phyloP scores from a whole-genome alignment of 352 stramenopile genomes.

The Aphanomyces stellatus region DNA sequence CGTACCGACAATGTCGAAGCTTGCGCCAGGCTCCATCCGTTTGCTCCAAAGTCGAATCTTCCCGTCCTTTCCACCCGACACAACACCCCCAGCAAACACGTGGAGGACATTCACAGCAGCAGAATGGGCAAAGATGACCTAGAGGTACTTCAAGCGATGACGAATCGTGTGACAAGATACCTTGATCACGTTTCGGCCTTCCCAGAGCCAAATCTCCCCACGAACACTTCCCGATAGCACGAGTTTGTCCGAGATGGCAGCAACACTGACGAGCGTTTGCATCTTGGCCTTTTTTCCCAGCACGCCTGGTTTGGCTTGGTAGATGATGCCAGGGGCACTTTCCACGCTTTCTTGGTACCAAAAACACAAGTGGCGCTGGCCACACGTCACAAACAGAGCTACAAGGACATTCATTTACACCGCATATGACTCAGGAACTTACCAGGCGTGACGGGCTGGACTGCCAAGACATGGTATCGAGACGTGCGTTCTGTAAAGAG shows the following conservation, averaged over 20 bases:
- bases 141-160: no score
- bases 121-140: conserved; percentile 51
- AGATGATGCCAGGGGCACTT: conserved; percentile 36
- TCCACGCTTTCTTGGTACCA: conserved; percentile 57
- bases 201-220: conserved; percentile 70
- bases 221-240: conserved; percentile 58
- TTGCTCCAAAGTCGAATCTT: conserved; percentile 76
- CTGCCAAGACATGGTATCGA: conserved; percentile 10
- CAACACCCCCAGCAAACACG: conserved; percentile 40
- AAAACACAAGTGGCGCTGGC: conserved; percentile 58
- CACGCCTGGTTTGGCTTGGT: conserved; percentile 41
- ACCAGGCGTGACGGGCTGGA: conserved; percentile 4
- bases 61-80: conserved; percentile 62
- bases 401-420: neutral
- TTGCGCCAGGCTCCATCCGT: conserved; percentile 52
- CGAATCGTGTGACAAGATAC: no score
- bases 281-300: conserved; percentile 60
- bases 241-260: conserved; percentile 32
- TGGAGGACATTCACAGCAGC: conserved; percentile 49
- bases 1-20: conserved; percentile 54
- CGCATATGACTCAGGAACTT: neutral
- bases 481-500: conserved; percentile 10
- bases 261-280: conserved; percentile 57
- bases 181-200: conserved; percentile 64
- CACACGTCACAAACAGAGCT: conserved; percentile 57